A percentile compares a stretch with the other conserved stretches of the same genome.
These are phyloP conservation scores for Tylopilus rubrobrunneus DNA, from an alignment of 768 basidiomycete genomes.

Conservation along the genomic window DNA sequence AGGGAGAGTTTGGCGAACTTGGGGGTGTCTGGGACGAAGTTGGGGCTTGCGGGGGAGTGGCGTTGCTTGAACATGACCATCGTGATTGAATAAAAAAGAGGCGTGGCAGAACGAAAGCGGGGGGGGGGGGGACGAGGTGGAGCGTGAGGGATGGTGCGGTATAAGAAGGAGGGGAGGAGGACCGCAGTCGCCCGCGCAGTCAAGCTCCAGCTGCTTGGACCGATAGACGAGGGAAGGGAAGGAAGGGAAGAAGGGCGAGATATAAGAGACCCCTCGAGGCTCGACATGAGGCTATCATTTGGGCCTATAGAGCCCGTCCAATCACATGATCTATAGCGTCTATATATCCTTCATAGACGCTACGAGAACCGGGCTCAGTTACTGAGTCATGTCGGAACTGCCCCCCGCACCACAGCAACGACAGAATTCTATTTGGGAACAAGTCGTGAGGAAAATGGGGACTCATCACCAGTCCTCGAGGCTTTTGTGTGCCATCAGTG, in stretches of 20 bases:
- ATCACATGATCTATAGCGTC: constrained; percentile 19
- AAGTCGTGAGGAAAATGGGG: too few species aligned
- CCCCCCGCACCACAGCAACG: too few species aligned
- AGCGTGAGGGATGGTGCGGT: not conserved
- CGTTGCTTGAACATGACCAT: constrained; percentile 26
- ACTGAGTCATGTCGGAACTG: not conserved
- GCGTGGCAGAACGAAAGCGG: constrained; percentile 13
- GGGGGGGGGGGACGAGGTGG: not conserved
- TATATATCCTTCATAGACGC: not conserved
- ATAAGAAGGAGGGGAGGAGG: constrained; percentile 6
- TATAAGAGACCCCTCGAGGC: constrained; percentile 27
- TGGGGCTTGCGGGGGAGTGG: constrained; percentile 12
- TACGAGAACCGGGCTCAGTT: not conserved
- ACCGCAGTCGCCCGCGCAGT: constrained; percentile 28
- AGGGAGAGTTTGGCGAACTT: constrained; percentile 16
- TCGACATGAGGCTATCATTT: constrained; percentile 21
- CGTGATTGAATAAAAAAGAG: constrained; percentile 20
- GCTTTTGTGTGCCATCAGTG: not conserved
- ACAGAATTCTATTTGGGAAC: too few species aligned
- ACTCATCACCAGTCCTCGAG: not conserved
- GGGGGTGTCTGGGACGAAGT: constrained; percentile 21
- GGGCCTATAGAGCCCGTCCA: constrained; percentile 15
- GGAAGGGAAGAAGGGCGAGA: not conserved
- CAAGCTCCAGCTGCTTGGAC: constrained; percentile 10
- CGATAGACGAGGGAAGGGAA: constrained; percentile 8